Percentiles rank a stretch among this genome's conserved stretches.
phyloP scores from a whole-genome alignment of 495 filamentous ascomycete species.

The Cladorrhinum samala region DNA sequence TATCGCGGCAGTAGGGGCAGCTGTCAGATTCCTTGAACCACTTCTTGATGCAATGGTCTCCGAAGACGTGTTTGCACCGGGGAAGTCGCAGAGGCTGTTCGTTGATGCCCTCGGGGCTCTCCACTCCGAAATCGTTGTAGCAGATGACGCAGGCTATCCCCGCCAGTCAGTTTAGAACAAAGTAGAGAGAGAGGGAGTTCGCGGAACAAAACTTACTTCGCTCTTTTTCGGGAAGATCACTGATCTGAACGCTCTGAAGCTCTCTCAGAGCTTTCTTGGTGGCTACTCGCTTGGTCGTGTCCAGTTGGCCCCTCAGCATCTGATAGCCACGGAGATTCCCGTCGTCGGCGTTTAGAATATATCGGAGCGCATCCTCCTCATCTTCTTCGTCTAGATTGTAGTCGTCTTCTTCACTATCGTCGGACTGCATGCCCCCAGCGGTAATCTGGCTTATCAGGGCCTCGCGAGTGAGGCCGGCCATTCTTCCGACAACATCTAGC shows the following conservation, averaged over 20 bases:
- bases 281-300: slow-evolving; percentile 37
- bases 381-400: slow-evolving; percentile 18
- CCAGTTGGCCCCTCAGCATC: slow-evolving; percentile 33
- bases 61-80: slow-evolving; percentile 54
- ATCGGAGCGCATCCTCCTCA: slow-evolving; percentile 12
- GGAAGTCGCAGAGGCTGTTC: slow-evolving; percentile 48
- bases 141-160: slow-evolving; percentile 54
- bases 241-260: slow-evolving; percentile 38
- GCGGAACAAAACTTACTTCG: slow-evolving; percentile 36
- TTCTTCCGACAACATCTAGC: neutral
- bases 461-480: neutral
- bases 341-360: slow-evolving; percentile 6
- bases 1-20: slow-evolving; percentile 54
- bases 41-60: slow-evolving; percentile 54
- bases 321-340: slow-evolving; percentile 33
- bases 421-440: neutral
- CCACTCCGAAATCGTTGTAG: slow-evolving; percentile 49
- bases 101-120: slow-evolving; percentile 45
- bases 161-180: slow-evolving; percentile 31
- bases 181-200: neutral
- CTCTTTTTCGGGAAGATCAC: slow-evolving; percentile 38
- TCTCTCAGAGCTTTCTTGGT: slow-evolving; percentile 40
- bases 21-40: slow-evolving; percentile 55
- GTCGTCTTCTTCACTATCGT: slow-evolving; percentile 27
- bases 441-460: neutral